phyloP scores from a whole-genome alignment of 441 rosid genomes.

The Gossypium schwendimanii region DNA sequence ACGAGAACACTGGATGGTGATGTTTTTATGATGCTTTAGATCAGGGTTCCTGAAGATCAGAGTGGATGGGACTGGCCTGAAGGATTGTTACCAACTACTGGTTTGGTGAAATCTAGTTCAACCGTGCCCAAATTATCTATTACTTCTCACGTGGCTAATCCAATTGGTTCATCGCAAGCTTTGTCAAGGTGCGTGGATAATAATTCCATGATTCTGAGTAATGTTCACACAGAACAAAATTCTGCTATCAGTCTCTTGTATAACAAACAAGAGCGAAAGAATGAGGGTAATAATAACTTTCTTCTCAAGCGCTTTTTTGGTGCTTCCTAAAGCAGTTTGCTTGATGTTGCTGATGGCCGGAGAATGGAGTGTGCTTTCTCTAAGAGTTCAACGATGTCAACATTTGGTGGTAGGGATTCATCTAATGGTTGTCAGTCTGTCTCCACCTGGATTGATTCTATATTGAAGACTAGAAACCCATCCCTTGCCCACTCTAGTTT shows the following conservation, averaged over 20 bases:
- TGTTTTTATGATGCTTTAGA: constrained; percentile 67
- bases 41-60: constrained; percentile 56
- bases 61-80: constrained; percentile 66
- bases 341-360: constrained; percentile 20
- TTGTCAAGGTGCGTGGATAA: constrained; percentile 20
- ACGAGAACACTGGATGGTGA: constrained; percentile 66
- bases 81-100: constrained; percentile 41
- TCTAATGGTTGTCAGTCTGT: constrained; percentile 22
- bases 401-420: constrained; percentile 24
- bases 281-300: constrained; percentile 17
- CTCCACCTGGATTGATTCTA: constrained; percentile 19
- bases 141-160: constrained; percentile 24
- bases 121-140: constrained; percentile 20
- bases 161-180: constrained; percentile 27
- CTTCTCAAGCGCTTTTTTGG: constrained; percentile 24
- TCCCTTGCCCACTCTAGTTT: constrained; percentile 9
- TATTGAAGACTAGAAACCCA: constrained; percentile 22
- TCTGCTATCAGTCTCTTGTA: constrained; percentile 14
- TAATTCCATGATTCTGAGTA: constrained; percentile 12
- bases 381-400: constrained; percentile 22
- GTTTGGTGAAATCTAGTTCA: constrained; percentile 34
- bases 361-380: constrained; percentile 16
- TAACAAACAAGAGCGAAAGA: constrained; percentile 24
- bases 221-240: constrained; percentile 10
- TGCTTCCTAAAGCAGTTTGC: constrained; percentile 20